phyloP scores from a whole-genome alignment of 2,329 filamentous ascomycete species.

The Magnaporthiopsis incrustans region DNA sequence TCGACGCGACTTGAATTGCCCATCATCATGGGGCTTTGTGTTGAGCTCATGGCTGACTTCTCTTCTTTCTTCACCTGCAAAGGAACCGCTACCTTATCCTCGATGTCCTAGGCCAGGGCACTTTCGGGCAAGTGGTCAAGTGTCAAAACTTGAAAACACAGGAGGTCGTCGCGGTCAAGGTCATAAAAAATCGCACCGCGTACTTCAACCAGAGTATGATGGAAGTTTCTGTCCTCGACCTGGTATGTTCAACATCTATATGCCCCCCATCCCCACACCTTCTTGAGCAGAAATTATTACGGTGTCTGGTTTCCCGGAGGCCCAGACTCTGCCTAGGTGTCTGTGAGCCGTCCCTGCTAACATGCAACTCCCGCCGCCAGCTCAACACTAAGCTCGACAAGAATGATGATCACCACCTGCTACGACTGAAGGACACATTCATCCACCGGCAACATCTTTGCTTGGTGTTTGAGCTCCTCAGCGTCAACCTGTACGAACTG shows the following conservation, averaged over 20 bases:
- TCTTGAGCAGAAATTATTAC: background rate
- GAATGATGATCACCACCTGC: constrained; percentile 94
- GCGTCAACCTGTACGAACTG: constrained; percentile 94
- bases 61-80: background rate
- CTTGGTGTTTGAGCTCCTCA: constrained; percentile 90
- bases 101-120: constrained; percentile 93
- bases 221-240: constrained; percentile 94
- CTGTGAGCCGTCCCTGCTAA: background rate
- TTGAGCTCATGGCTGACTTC: constrained; percentile 10
- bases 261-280: no score
- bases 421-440: constrained; percentile 94
- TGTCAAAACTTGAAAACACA: constrained; percentile 98
- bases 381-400: constrained; percentile 98
- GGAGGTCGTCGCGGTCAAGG: constrained; percentile 97
- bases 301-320: background rate
- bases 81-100: constrained; percentile 95
- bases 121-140: constrained; percentile 97
- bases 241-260: constrained; percentile 47
- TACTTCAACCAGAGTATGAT: constrained; percentile 99
- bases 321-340: background rate
- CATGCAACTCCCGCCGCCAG: constrained; percentile 32
- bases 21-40: background rate
- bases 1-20: background rate
- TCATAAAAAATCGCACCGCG: constrained; percentile 97
- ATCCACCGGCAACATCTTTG: constrained; percentile 97